These are phyloP conservation scores for Pseudocercospora musae DNA, from an alignment of 2,329 filamentous ascomycete genomes.

Conservation along the genomic window DNA sequence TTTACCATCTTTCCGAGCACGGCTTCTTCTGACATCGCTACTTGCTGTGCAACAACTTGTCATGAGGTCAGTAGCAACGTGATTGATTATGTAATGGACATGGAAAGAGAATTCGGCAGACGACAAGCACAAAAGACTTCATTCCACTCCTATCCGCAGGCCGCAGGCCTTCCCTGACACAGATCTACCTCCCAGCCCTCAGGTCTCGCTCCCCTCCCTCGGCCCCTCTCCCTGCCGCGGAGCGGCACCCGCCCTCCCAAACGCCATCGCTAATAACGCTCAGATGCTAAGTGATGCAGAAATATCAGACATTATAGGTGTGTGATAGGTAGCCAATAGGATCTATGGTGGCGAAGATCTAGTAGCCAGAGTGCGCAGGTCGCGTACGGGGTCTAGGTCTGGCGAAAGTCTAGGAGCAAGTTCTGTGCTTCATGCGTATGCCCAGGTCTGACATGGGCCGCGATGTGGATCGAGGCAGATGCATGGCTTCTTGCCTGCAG, in stretches of 20 bases:
- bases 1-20: no score
- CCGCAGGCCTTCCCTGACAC: not conserved
- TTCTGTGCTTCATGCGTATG: not conserved
- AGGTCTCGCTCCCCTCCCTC: not conserved
- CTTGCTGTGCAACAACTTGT: no score
- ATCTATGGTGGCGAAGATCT: not conserved
- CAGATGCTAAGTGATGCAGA: not conserved
- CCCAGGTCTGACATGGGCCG: not conserved
- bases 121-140: no score
- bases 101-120: no score
- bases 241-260: not conserved
- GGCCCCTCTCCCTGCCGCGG: not conserved
- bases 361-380: not conserved
- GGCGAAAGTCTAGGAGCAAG: not conserved
- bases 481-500: not conserved
- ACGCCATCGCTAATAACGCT: not conserved
- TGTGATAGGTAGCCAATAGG: not conserved
- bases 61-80: no score
- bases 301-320: not conserved
- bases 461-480: not conserved
- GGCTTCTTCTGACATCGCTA: no score
- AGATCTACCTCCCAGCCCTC: not conserved
- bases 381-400: not conserved
- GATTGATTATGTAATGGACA: no score
- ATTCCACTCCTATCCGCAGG: no score